These are phyloP conservation scores for Rhynchosporium agropyri DNA, from an alignment of 2,329 filamentous ascomycete genomes.

Conservation along the genomic window DNA sequence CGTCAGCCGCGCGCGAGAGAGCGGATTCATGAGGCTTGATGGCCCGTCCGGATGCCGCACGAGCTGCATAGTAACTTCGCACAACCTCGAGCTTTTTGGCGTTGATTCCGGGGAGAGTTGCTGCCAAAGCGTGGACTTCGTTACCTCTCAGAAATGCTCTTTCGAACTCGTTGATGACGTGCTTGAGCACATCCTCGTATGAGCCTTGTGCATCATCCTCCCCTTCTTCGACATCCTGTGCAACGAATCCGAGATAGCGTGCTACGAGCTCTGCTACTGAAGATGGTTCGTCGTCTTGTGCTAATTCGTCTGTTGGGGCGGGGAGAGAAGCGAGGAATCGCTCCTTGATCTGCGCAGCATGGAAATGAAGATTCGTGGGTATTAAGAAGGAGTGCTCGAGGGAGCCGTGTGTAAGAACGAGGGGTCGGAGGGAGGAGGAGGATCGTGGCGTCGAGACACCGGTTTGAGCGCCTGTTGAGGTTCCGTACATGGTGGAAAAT, in stretches of 20 bases:
- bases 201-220: constrained; percentile 88
- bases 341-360: constrained; percentile 92
- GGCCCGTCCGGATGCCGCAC: constrained; percentile 78
- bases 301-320: constrained; percentile 91
- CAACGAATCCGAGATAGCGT: constrained; percentile 89
- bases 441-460: constrained; percentile 96
- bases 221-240: constrained; percentile 85
- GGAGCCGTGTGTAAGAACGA: constrained; percentile 88
- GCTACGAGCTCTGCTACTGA: constrained; percentile 91
- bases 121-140: constrained; percentile 89
- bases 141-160: constrained; percentile 92
- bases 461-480: constrained; percentile 82
- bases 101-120: constrained; percentile 84
- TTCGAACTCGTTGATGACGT: constrained; percentile 95
- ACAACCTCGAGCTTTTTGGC: constrained; percentile 91
- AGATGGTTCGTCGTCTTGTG: constrained; percentile 98
- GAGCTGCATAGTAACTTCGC: constrained; percentile 87
- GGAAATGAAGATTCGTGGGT: constrained; percentile 93
- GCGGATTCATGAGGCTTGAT: constrained; percentile 95
- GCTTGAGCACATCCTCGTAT: constrained; percentile 89
- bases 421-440: constrained; percentile 85
- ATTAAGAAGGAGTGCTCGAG: constrained; percentile 97
- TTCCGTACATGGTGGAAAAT: constrained; percentile 75
- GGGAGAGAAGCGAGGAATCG: constrained; percentile 84
- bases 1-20: constrained; percentile 84